Evolutionary conservation across 176 grass and related monocot genomes (phyloP), one percentile per base, ranked within the genome.

Genomic region (Miscanthus lutarioriparius): DNA sequence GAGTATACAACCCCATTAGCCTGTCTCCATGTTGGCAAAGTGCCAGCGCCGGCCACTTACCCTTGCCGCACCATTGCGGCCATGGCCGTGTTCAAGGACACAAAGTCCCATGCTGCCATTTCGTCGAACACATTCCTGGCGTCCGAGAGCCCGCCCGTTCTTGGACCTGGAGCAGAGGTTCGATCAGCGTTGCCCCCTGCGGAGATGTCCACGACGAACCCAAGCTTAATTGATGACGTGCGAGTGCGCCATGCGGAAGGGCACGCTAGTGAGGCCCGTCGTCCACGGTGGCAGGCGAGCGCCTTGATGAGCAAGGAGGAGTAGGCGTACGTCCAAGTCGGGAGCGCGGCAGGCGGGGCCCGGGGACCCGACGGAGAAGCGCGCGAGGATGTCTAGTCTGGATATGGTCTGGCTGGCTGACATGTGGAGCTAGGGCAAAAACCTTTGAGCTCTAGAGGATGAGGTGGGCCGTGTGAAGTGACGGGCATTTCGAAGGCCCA

Each of bases 141-240:
- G 45, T 87, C 71, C 9, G 14, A 11, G 40, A 79, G 54, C 37
- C 67, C 67, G 9, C 80, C 79, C 79, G 23, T 54, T 80, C 69
- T 92, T 95, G n/a, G 91, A 90, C 69, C 91, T 95, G n/a, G 91
- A 90, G 78, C 92, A 92, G 33, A 91, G 78, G 48, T 91, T 91
- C 90, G 64, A 95, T 89, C n/a, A 92, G 72, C 63, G 83, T 77
- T 77, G 51, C 92, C 89, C 33, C 88, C 75, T 25, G 92, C 85
- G 3, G 3, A 35, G 33, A 3, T 35, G 33, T 35, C 33, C 33
- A 3, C 33, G 33, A 83, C 62, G 74, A 75, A 81, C 0, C 90
- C 93, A 26, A 86, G 45, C 44, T 45, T 30, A 30, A 30, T 30
- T 45, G 44, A 92, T 82, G 45, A 95, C 88, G 69, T 92, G 88